These are phyloP conservation scores for Pueraria montana DNA, from an alignment of 306 rosid species.

Conservation along the genomic window DNA sequence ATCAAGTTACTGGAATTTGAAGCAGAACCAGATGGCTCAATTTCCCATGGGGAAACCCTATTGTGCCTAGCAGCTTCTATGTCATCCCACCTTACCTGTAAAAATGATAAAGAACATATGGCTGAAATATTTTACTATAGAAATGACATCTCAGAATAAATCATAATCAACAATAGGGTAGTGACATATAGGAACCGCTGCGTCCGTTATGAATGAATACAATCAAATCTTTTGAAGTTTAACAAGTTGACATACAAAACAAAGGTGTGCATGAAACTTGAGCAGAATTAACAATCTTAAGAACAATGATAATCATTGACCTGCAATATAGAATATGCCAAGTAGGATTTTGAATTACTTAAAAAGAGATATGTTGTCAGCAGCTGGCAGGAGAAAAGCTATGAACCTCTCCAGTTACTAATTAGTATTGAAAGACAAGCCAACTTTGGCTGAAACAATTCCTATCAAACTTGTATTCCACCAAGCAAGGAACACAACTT, in stretches of 20 bases:
- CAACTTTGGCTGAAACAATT: too few species aligned
- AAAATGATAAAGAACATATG: not conserved
- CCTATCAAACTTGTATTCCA: too few species aligned
- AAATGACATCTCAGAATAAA: not conserved
- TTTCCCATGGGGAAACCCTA: slow-evolving; percentile 99
- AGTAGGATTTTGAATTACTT: not conserved
- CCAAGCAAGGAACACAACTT: too few species aligned
- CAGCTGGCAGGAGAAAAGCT: not conserved
- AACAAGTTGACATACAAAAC: not conserved
- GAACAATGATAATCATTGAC: not conserved
- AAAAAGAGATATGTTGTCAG: not conserved
- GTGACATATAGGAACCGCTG: not conserved
- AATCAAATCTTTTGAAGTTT: not conserved
- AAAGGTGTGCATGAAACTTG: not conserved
- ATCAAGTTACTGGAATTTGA: slow-evolving; percentile 65
- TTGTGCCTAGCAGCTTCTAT: slow-evolving; percentile 73
- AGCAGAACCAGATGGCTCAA: slow-evolving; percentile 84
- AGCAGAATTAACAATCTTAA: not conserved
- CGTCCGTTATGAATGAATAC: not conserved
- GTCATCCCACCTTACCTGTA: slow-evolving; percentile 98
- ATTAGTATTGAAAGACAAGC: too few species aligned
- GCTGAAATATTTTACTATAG: not conserved
- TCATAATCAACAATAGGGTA: not conserved
- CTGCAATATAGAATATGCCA: not conserved
- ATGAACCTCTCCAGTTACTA: too few species aligned